Evolutionary conservation across 495 filamentous ascomycete genomes (phyloP).

Genomic region (Neurospora sp.): DNA sequence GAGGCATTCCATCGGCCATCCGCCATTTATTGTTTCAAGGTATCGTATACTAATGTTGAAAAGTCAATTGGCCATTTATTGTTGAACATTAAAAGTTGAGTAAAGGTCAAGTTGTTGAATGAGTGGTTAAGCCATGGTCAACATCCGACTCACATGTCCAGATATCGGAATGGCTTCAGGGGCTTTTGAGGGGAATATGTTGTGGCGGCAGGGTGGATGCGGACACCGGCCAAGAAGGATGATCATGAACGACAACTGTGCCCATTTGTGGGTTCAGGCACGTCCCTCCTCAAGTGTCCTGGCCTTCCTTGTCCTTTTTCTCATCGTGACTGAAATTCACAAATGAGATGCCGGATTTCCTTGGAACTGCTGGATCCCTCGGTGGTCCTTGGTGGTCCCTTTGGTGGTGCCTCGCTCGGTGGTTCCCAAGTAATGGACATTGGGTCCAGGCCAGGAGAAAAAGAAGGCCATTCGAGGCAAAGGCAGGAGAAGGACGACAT

Average conservation of each 20-base stretch:
- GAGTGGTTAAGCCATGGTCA: no score
- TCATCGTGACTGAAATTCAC: background rate
- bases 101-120: no score
- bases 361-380: background rate
- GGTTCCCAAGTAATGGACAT: background rate
- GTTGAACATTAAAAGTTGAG: no score
- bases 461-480: background rate
- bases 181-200: background rate
- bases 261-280: background rate
- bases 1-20: no score
- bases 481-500: background rate
- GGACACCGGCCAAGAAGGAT: background rate
- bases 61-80: no score
- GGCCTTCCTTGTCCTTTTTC: background rate
- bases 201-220: background rate
- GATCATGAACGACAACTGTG: background rate
- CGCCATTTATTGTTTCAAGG: no score
- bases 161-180: background rate
- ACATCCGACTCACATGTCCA: background rate
- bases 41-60: no score
- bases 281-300: background rate
- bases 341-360: background rate
- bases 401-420: background rate
- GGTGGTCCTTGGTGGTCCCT: background rate
- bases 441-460: background rate